These are phyloP conservation scores for Wickerhamomyces mucosus DNA, from an alignment of 805 yeast genomes.

Conservation along the genomic window DNA sequence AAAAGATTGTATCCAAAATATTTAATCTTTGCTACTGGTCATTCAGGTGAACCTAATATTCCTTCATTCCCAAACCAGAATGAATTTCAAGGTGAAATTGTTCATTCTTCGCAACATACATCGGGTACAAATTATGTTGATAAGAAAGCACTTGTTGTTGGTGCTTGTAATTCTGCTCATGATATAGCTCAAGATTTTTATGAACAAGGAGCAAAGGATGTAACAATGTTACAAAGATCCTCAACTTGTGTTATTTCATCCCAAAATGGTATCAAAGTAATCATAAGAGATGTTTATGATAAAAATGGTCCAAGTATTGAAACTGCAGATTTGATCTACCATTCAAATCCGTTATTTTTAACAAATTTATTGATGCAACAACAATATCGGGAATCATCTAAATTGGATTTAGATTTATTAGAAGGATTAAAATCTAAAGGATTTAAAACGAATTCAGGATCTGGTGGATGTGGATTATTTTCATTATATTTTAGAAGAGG, in stretches of 20 bases:
- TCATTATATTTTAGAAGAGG: conserved; percentile 31
- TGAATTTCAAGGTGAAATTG: conserved; percentile 27
- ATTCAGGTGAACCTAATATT: conserved; percentile 35
- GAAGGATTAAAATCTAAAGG: conserved; percentile 26
- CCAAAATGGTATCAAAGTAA: conserved; percentile 23
- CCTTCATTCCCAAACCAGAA: conserved; percentile 31
- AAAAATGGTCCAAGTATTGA: conserved; percentile 28
- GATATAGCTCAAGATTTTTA: conserved; percentile 36
- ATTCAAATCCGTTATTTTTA: conserved; percentile 26
- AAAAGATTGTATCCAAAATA: conserved; percentile 25
- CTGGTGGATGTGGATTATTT: conserved; percentile 34
- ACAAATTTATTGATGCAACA: conserved; percentile 29
- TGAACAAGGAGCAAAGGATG: conserved; percentile 31
- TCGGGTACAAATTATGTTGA: conserved; percentile 33
- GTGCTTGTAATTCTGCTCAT: conserved; percentile 37
- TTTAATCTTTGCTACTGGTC: conserved; percentile 35
- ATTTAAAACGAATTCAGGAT: conserved; percentile 32
- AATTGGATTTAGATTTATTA: conserved; percentile 24
- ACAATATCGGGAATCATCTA: conserved; percentile 24
- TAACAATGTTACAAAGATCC: conserved; percentile 36
- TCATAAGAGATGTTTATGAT: conserved; percentile 26
- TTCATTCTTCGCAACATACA: conserved; percentile 33
- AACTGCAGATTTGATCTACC: conserved; percentile 29
- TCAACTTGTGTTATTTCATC: conserved; percentile 33
- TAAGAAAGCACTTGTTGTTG: conserved; percentile 34